Evolutionary conservation across 164 flowering plant species (phyloP).

Genomic region (Tetrastigma voinierianum): DNA sequence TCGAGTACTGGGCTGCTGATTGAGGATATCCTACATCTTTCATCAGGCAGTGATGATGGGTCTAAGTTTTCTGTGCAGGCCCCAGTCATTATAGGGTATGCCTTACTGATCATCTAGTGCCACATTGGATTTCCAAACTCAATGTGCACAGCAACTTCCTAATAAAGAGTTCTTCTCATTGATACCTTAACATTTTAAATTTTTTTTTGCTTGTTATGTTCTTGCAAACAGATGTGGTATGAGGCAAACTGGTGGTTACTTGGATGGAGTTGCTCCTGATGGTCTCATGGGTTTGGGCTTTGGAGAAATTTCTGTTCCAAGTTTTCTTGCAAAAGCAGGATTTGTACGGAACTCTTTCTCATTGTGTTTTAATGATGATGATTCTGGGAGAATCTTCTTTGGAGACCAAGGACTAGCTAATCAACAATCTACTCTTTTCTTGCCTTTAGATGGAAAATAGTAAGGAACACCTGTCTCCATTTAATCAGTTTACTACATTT

Average conservation of each 20-base stretch:
- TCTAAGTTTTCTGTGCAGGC: conserved; percentile 49
- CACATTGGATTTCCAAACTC: not conserved
- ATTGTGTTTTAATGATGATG: conserved; percentile 77
- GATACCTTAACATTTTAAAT: not conserved
- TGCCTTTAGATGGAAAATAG: conserved; percentile 69
- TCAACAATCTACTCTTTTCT: conserved; percentile 70
- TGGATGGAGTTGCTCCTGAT: conserved; percentile 92
- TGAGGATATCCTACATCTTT: conserved; percentile 78
- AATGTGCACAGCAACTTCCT: not conserved
- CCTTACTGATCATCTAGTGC: not conserved
- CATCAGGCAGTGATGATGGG: conserved; percentile 33
- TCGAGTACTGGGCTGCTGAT: conserved; percentile 83
- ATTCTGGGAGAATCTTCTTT: conserved; percentile 82
- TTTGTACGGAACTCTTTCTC: conserved; percentile 76
- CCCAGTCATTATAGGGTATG: conserved; percentile 77
- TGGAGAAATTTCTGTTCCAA: conserved; percentile 81
- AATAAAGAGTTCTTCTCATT: not conserved
- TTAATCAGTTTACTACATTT: not conserved
- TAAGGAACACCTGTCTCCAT: conserved; percentile 23
- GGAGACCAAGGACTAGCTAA: conserved; percentile 75
- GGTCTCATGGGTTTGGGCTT: conserved; percentile 95
- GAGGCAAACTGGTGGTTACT: conserved; percentile 88
- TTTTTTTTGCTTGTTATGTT: conserved; percentile 4
- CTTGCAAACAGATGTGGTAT: conserved; percentile 82
- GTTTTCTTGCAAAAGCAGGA: conserved; percentile 78